Percentiles rank a stretch among this genome's conserved stretches.
phyloP scores from a whole-genome alignment of 129 eudicot genomes.

The Gnaphalium uliginosum region DNA sequence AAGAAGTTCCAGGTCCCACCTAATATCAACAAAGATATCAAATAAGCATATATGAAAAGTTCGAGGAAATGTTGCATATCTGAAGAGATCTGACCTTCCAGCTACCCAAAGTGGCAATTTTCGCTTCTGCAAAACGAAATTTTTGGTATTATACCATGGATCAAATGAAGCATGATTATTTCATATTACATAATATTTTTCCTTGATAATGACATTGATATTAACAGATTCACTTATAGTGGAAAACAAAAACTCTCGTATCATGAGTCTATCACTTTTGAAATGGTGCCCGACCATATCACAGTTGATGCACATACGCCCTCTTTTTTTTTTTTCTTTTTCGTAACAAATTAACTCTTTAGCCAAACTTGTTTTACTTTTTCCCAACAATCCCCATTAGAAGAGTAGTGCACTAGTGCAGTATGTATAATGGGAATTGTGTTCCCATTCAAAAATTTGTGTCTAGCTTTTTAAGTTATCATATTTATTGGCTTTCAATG shows the following conservation, averaged over 20 bases:
- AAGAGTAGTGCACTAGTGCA: constrained; percentile 1
- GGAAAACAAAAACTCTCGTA: background rate
- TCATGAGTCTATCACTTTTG: background rate
- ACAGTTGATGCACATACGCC: background rate
- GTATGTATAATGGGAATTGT: background rate
- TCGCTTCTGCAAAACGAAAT: constrained; percentile 70
- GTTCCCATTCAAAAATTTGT: constrained; percentile 1
- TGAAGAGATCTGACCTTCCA: constrained; percentile 77
- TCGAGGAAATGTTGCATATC: constrained; percentile 17
- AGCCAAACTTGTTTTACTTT: background rate
- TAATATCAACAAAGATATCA: constrained; percentile 52
- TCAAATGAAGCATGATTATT: constrained; percentile 8
- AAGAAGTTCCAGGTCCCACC: constrained; percentile 88
- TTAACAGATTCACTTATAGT: constrained; percentile 6
- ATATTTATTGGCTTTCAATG: background rate
- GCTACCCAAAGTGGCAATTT: constrained; percentile 76
- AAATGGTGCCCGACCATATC: constrained; percentile 2
- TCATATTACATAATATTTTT: constrained; percentile 13
- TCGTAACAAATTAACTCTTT: background rate
- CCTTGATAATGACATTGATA: constrained; percentile 13
- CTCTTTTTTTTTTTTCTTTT: constrained; percentile 4
- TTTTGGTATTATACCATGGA: background rate
- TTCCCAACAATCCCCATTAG: constrained; percentile 3
- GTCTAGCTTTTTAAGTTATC: background rate
- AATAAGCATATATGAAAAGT: constrained; percentile 20